phyloP scores from a whole-genome alignment of 179 eudicot species.

The Drosera spatulata region DNA sequence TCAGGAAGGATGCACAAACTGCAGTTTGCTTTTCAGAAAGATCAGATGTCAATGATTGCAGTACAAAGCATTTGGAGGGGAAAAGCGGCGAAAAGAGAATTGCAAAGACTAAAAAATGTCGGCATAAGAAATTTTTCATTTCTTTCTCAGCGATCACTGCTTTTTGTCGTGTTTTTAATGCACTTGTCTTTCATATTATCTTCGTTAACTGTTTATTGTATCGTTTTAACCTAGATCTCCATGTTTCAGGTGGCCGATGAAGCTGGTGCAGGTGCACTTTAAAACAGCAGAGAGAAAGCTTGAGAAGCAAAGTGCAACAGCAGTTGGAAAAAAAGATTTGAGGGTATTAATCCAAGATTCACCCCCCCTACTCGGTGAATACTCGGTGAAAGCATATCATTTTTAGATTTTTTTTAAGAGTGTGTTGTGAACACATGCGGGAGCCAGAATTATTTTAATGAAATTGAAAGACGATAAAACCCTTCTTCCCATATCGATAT shows the following conservation, averaged over 20 bases:
- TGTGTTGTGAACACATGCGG: no score
- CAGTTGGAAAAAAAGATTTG: slow-evolving; percentile 76
- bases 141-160: no score
- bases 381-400: no score
- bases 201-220: no score
- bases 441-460: no score
- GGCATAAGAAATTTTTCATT: slow-evolving; percentile 6
- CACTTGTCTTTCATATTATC: no score
- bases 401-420: no score
- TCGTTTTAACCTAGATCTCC: no score
- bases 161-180: no score
- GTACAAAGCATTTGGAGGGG: slow-evolving; percentile 86
- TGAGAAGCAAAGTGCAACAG: slow-evolving; percentile 88
- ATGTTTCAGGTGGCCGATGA: slow-evolving; percentile 84
- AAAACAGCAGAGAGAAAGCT: slow-evolving; percentile 82
- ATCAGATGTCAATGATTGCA: slow-evolving; percentile 59
- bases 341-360: slow-evolving; percentile 38
- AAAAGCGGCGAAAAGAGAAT: slow-evolving; percentile 63
- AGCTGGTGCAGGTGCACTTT: slow-evolving; percentile 97
- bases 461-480: no score
- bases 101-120: slow-evolving; percentile 74
- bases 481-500: no score
- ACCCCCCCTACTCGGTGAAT: no score
- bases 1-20: slow-evolving; percentile 73
- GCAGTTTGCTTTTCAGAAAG: slow-evolving; percentile 43